These are phyloP conservation scores for Rosa multiflora DNA, from an alignment of 306 rosid genomes.

Conservation along the genomic window DNA sequence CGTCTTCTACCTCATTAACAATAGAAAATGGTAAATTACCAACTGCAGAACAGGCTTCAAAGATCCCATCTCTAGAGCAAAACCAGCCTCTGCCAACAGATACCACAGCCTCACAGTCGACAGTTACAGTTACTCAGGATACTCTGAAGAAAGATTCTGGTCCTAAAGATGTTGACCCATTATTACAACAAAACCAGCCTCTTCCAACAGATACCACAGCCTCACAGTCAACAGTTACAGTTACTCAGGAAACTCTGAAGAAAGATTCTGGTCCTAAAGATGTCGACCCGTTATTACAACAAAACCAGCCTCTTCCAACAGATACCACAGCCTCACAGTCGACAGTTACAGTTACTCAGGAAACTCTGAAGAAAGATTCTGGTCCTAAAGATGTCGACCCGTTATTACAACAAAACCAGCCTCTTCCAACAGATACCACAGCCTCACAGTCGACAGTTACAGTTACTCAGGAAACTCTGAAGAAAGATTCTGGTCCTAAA, in stretches of 20 bases:
- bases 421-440: conserved; percentile 32
- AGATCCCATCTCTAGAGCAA: conserved; percentile 33
- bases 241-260: conserved; percentile 2
- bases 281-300: conserved; percentile 23
- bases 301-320: conserved; percentile 32
- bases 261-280: conserved; percentile 19
- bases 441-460: neutral
- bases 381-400: conserved; percentile 14
- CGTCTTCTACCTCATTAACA: conserved; percentile 27
- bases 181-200: conserved; percentile 32
- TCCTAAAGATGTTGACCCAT: conserved; percentile 14
- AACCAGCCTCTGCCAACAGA: conserved; percentile 32
- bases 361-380: conserved; percentile 11
- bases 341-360: conserved; percentile 2
- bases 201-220: conserved; percentile 33
- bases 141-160: conserved; percentile 13
- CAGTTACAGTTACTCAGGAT: conserved; percentile 5
- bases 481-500: conserved; percentile 18
- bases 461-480: conserved; percentile 2
- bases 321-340: conserved; percentile 20
- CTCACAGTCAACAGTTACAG: neutral
- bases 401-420: conserved; percentile 31
- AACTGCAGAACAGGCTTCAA: conserved; percentile 28
- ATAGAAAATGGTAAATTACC: conserved; percentile 24
- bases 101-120: conserved; percentile 17